phyloP scores from a whole-genome alignment of 2,329 filamentous ascomycete genomes.

The Sporothrix curviconia region DNA sequence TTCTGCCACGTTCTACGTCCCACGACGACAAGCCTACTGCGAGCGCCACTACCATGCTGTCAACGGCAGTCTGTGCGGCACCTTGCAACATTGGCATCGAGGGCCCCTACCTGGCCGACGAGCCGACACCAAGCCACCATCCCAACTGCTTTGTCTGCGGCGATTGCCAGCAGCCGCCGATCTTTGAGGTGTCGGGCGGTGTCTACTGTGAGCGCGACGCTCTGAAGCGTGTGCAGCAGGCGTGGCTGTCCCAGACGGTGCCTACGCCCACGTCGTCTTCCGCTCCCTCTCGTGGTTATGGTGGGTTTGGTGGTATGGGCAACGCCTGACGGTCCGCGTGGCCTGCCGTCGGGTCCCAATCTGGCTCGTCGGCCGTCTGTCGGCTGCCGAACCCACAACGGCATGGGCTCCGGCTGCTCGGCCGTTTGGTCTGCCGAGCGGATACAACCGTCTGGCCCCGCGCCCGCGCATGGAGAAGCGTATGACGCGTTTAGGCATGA shows the following conservation, averaged over 20 bases:
- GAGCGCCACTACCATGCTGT: conserved; percentile 86
- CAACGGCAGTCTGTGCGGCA: conserved; percentile 77
- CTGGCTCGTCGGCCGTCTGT: conserved; percentile 7
- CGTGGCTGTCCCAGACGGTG: not conserved
- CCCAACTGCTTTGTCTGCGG: conserved; percentile 78
- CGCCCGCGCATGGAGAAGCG: conserved; percentile 50
- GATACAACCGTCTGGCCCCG: conserved; percentile 27
- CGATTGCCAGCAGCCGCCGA: conserved; percentile 66
- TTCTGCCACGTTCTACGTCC: conserved; percentile 92
- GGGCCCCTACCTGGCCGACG: conserved; percentile 86
- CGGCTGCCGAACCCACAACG: conserved; percentile 10
- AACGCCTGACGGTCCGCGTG: conserved; percentile 1
- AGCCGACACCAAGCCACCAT: conserved; percentile 74
- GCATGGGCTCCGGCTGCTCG: conserved; percentile 10
- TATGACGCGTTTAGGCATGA: conserved; percentile 55
- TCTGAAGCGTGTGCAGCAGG: conserved; percentile 42
- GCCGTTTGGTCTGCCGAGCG: conserved; percentile 30
- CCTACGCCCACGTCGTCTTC: not conserved
- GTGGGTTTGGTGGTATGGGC: not conserved
- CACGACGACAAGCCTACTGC: conserved; percentile 84
- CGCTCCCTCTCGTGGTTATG: not conserved
- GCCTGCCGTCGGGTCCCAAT: conserved; percentile 11
- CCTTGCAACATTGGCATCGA: conserved; percentile 83
- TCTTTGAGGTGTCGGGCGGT: conserved; percentile 77
- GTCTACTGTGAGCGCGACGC: conserved; percentile 87